These are phyloP conservation scores for Trichothecium sympodiale DNA, from an alignment of 2,329 filamentous ascomycete species.

Conservation along the genomic window DNA sequence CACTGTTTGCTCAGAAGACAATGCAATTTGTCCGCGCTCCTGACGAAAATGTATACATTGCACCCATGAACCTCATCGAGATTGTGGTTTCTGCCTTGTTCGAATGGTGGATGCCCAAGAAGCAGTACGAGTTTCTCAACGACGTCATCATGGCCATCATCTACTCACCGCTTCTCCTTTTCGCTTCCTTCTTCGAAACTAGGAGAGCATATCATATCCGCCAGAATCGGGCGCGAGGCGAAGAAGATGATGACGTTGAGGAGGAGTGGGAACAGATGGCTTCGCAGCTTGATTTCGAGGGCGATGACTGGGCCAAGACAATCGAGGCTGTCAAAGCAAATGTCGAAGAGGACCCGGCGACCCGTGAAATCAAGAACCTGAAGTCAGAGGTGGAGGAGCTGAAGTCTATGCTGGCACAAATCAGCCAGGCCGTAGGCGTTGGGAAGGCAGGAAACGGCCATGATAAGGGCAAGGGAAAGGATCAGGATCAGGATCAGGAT, in stretches of 20 bases:
- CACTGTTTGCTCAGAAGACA: conserved; percentile 85
- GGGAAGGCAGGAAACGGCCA: conserved; percentile 1
- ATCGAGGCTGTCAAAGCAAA: conserved; percentile 70
- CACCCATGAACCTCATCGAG: conserved; percentile 90
- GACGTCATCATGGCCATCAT: conserved; percentile 77
- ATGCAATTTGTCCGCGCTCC: conserved; percentile 95
- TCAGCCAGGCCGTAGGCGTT: conserved; percentile 14
- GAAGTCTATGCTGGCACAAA: conserved; percentile 32
- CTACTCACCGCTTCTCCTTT: conserved; percentile 72
- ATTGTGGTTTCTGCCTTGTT: conserved; percentile 68
- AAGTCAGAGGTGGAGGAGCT: conserved; percentile 47
- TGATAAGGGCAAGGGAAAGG: too few species aligned
- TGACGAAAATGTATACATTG: conserved; percentile 96
- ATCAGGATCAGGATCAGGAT: too few species aligned
- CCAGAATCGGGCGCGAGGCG: conserved; percentile 65
- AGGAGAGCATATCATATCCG: conserved; percentile 54
- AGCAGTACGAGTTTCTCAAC: conserved; percentile 69
- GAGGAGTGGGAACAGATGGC: conserved; percentile 90
- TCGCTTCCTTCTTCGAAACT: conserved; percentile 65
- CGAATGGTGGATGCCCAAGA: conserved; percentile 88
- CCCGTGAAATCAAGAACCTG: conserved; percentile 55
- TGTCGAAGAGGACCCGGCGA: conserved; percentile 65
- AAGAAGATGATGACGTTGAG: conserved; percentile 77
- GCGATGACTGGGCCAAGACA: conserved; percentile 74
- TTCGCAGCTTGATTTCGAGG: conserved; percentile 64